Evolutionary conservation across 2,329 filamentous ascomycete genomes (phyloP).

Genomic region (Neopestalotiopsis sp.): DNA sequence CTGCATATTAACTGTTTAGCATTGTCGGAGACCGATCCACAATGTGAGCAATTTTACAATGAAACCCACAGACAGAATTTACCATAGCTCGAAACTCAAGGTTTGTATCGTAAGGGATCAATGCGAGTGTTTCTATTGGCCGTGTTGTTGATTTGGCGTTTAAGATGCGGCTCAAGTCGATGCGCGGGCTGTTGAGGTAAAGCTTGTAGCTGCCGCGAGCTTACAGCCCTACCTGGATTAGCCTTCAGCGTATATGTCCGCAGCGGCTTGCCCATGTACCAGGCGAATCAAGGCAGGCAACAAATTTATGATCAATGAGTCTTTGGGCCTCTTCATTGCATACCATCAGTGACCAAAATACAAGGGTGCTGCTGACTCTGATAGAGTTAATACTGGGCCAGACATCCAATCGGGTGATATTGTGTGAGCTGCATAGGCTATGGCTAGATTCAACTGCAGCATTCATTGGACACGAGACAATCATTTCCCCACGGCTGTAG

Average conservation of each 20-base stretch:
- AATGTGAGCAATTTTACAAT: neutral
- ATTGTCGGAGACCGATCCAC: neutral
- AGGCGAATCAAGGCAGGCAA: too few species aligned
- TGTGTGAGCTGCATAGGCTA: neutral
- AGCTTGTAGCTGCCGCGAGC: neutral
- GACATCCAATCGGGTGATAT: neutral
- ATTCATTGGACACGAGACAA: too few species aligned
- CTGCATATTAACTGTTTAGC: neutral
- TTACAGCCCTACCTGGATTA: neutral
- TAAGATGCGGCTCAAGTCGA: neutral
- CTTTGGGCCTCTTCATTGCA: too few species aligned
- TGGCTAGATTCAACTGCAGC: too few species aligned
- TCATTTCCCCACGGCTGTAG: too few species aligned
- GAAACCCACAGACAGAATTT: neutral
- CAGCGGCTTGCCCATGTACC: too few species aligned
- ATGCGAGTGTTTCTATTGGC: neutral
- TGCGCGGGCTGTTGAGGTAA: neutral
- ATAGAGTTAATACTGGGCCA: too few species aligned
- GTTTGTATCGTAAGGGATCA: neutral
- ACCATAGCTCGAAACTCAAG: neutral
- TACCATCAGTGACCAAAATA: too few species aligned
- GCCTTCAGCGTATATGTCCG: neutral
- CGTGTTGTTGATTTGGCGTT: neutral
- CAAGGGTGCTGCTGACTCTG: too few species aligned
- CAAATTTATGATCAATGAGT: neutral